Base-by-base conservation (phyloP, 768 basidiomycete genomes). In the Gyrodon lividus region DNA sequence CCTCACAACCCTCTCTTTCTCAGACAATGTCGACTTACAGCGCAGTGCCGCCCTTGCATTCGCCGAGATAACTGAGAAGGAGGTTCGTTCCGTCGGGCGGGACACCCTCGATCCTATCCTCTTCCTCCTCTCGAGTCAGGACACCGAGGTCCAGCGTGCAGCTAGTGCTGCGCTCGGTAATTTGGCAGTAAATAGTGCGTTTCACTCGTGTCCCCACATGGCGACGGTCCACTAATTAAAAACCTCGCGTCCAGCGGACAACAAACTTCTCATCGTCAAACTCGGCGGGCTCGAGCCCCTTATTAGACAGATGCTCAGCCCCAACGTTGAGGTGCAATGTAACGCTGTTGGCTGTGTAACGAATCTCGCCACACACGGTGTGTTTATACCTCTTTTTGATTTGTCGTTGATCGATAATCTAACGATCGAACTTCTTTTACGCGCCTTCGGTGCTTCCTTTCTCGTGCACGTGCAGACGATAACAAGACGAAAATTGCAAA, bases 401-500 rank as follows among this genome's bases (percentile, higher is more conserved):
- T 20, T 50, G 28, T 34, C 4, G 53, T 30, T 38, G 28, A 53
- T 57, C 38, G 39, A 52, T 39, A 40, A 26, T 39, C 12, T 59
- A 46, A 51, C 38, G n/a, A 19, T 40, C 28, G 16, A 43, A 40
- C 14, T 26, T 41, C 34, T 56, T 55, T 35, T 23, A 28, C 42
- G 48, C 31, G 40, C 22, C 35, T 30, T 39, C 46, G n/a, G 23
- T 14, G 48, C 51, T 51, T 41, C 17, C 26, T 51, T 57, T 50
- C 6, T 35, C 19, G 8, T 45, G 22, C 56, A 46, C 52, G 46
- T 58, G 13, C 56, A 97, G 95, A 99, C 64, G 97, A 99, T 70
- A 99, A 99, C 80, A 99, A 99, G 80, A 97, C 93, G 45, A 97
- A 96, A 80, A 99, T 99, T 50, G 97, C 97, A 35, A 98, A 98